These are phyloP conservation scores for Epichloe elymi DNA, from an alignment of 2,329 filamentous ascomycete species.

Conservation along the genomic window DNA sequence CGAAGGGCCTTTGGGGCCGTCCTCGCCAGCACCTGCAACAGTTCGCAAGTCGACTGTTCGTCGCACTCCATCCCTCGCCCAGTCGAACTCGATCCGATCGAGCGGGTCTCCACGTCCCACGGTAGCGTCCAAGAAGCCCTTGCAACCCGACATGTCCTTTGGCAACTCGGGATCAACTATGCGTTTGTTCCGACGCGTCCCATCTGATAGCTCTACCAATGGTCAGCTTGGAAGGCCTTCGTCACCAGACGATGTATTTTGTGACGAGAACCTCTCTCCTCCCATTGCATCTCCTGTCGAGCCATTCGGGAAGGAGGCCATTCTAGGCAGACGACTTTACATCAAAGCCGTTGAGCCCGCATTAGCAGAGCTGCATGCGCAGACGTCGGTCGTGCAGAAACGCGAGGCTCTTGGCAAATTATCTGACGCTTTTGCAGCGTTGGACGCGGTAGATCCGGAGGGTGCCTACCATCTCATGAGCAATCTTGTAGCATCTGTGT, in stretches of 20 bases:
- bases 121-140: constrained; percentile 53
- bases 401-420: constrained; percentile 72
- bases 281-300: constrained; percentile 32
- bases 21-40: constrained; percentile 40
- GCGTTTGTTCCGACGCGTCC: constrained; percentile 76
- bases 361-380: constrained; percentile 76
- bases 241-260: constrained; percentile 28
- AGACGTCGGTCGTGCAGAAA: constrained; percentile 53
- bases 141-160: constrained; percentile 83
- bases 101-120: constrained; percentile 31
- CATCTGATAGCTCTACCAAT: constrained; percentile 49
- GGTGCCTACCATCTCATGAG: constrained; percentile 77
- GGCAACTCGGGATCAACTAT: constrained; percentile 89
- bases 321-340: constrained; percentile 71
- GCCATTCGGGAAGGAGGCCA: constrained; percentile 62
- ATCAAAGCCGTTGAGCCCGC: constrained; percentile 69
- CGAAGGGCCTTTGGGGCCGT: constrained; percentile 44
- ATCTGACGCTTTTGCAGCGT: constrained; percentile 70
- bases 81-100: constrained; percentile 17
- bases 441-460: constrained; percentile 82
- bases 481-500: constrained; percentile 59
- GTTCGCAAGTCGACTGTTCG: constrained; percentile 47
- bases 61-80: constrained; percentile 31
- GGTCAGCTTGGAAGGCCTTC: constrained; percentile 23
- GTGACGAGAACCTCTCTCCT: constrained; percentile 53